These are phyloP conservation scores for Litchi chinensis DNA, from an alignment of 345 rosid species.

Conservation along the genomic window DNA sequence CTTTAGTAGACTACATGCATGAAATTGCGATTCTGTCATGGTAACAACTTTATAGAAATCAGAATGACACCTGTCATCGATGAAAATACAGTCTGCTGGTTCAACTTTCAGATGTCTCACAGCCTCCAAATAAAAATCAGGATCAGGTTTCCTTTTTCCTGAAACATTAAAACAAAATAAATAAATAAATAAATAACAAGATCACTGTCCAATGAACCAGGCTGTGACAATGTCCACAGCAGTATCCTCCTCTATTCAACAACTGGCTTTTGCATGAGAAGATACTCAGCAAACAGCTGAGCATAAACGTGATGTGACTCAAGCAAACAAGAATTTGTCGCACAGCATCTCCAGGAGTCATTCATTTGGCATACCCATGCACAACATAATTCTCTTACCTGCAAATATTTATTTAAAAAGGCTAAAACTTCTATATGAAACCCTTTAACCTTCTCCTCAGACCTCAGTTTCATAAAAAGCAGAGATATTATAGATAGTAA, in stretches of 20 bases:
- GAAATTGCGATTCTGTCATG: neutral
- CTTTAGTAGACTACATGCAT: neutral
- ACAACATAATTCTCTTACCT: neutral
- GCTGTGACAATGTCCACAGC: neutral
- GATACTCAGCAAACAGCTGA: neutral
- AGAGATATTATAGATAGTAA: neutral
- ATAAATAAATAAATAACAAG: neutral
- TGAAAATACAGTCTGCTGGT: constrained; percentile 69
- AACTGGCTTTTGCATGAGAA: neutral
- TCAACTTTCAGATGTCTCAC: constrained; percentile 66
- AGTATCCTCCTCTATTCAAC: neutral
- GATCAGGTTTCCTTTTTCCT: constrained; percentile 98
- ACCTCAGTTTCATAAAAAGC: neutral
- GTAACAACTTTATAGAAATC: neutral
- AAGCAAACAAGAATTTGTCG: neutral
- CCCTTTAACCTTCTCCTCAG: neutral
- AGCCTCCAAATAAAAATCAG: constrained; percentile 60
- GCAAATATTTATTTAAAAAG: neutral
- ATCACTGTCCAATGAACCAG: neutral
- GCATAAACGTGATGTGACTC: too few species aligned
- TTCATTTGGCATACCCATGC: neutral
- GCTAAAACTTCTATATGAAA: neutral
- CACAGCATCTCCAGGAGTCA: neutral
- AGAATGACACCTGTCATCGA: constrained; percentile 71
- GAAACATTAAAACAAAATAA: constrained; percentile 16